Conservation (phyloP, 345 rosid genomes). For the Salix arbutifolia region DNA sequence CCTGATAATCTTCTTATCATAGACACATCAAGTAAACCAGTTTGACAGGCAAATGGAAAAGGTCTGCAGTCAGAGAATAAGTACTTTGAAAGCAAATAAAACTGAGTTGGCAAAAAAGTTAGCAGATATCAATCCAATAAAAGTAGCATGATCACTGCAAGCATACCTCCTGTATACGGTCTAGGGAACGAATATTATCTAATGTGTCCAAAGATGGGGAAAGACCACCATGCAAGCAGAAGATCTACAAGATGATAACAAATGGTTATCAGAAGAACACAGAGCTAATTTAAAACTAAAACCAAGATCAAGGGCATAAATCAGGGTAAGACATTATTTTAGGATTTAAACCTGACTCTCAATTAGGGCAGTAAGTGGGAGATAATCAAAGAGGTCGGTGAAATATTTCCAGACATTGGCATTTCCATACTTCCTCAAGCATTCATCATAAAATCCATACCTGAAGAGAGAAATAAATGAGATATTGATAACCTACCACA, state of each 20-base stretch:
- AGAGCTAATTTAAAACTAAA: neutral
- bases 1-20: neutral
- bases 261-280: conserved; percentile 6
- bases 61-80: neutral
- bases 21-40: neutral
- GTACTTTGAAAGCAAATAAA: neutral
- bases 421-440: conserved; percentile 36
- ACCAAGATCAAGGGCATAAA: neutral
- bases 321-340: neutral
- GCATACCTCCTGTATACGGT: conserved; percentile 33
- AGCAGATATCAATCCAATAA: neutral
- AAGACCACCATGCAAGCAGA: conserved; percentile 40
- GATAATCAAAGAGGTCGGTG: conserved; percentile 39
- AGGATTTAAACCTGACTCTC: conserved; percentile 28
- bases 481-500: neutral
- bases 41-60: neutral
- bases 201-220: conserved; percentile 37
- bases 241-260: conserved; percentile 18
- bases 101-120: neutral
- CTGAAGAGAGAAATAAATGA: conserved; percentile 13
- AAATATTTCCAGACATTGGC: conserved; percentile 39
- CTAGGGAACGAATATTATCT: conserved; percentile 33
- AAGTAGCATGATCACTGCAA: neutral
- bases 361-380: conserved; percentile 31
- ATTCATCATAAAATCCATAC: conserved; percentile 36